Base-by-base conservation (phyloP, 768 basidiomycete genomes). In the Coprinellus micaceus region DNA sequence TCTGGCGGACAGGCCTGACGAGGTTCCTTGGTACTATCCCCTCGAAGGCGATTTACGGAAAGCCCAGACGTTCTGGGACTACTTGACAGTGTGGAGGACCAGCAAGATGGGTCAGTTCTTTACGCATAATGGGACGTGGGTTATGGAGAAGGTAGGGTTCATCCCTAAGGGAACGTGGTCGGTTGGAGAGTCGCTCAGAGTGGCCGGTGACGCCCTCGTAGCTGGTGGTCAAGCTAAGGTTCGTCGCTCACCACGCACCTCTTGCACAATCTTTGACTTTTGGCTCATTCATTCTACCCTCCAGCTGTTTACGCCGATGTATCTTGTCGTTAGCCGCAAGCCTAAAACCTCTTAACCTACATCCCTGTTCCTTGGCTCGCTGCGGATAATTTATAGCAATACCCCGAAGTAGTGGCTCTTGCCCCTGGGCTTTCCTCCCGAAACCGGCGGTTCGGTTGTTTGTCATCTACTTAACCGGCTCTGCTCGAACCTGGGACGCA, bases 111-210 rank as follows among this genome's bases (percentile, higher is more conserved):
- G 97, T 22, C 82, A 82, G 67, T 69, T 93, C 41, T 80, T 97
- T 52, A 94, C 88, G 39, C 94, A 95, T 64, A 90, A 85, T 56
- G 84, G 79, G 0, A 75, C 96, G 44, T 82, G 88, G 69, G 24
- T 86, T 5, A 68, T 96, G 66, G 97, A 99, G 77, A 76, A 81
- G 70, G 0, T 91, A 30, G 82, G 93, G 0, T 6, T 96, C 13
- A 74, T 95, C 12, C 97, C 97, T 37, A 94, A 95, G 78, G 97
- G 97, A n/a, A 98, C 97, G 1, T 85, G 77, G 65, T 84, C 90
- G 55, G 92, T 98, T 33, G 90, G 90, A 57, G 93, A 97, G 76
- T 84, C 88, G 37, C 74, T 98, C 60, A 94, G 90, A 72, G 70
- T 88, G 33, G 94, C 94, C 19, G 86, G 75, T 5, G 83, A 83